Evolutionary conservation across 306 rosid species (phyloP).

Genomic region (Luffa aegyptiaca): DNA sequence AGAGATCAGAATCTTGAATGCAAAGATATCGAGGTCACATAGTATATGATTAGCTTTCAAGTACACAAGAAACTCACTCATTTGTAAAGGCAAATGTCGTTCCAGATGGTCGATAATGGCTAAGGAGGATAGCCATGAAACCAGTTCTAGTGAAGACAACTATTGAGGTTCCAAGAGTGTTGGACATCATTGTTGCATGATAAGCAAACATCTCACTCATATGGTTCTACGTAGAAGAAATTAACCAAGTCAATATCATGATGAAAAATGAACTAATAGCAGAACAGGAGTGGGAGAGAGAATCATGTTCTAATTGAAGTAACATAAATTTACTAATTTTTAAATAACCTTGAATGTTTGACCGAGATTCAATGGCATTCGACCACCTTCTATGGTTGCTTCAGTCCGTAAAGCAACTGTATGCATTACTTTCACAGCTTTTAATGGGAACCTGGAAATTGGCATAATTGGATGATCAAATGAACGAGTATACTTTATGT

Average conservation of each 20-base stretch:
- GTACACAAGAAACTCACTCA: constrained; percentile 51
- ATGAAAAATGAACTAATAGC: neutral
- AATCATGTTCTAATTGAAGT: neutral
- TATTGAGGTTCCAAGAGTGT: constrained; percentile 92
- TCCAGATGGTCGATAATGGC: constrained; percentile 93
- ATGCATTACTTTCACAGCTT: constrained; percentile 97
- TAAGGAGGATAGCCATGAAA: constrained; percentile 79
- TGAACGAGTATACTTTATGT: neutral
- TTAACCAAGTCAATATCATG: neutral
- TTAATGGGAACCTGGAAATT: constrained; percentile 62
- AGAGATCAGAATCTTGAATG: neutral
- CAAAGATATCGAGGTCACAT: neutral
- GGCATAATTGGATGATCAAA: neutral
- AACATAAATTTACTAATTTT: neutral
- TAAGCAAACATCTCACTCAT: constrained; percentile 99
- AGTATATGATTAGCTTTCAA: neutral
- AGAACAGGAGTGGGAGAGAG: neutral
- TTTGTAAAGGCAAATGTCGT: constrained; percentile 86
- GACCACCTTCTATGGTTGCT: constrained; percentile 65
- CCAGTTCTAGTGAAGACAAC: constrained; percentile 92
- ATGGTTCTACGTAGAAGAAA: constrained; percentile 54
- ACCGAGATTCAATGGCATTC: constrained; percentile 75
- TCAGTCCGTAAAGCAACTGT: constrained; percentile 93
- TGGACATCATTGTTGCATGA: constrained; percentile 98
- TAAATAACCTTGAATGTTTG: constrained; percentile 78